A percentile compares a stretch with the other conserved stretches of the same genome.
Evolutionary conservation across 306 rosid species (phyloP).

Genomic region (Pyrus bretschneideri): DNA sequence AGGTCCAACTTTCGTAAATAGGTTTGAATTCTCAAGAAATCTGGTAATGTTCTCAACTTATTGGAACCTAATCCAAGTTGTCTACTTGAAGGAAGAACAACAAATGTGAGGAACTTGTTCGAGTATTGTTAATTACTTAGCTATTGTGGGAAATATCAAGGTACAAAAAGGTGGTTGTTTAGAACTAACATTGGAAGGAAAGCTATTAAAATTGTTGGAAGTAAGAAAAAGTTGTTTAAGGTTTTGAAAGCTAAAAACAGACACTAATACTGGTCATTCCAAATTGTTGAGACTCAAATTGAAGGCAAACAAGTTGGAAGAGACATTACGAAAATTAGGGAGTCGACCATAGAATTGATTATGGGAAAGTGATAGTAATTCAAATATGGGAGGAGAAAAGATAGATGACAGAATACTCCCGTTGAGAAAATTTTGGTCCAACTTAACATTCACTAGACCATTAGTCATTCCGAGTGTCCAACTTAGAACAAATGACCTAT

Average conservation of each 20-base stretch:
- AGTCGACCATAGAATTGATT: not conserved
- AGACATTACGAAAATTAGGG: not conserved
- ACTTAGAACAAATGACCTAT: not conserved
- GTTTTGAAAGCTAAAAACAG: constrained; percentile 6
- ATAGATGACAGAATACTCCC: constrained; percentile 2
- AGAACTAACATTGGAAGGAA: not conserved
- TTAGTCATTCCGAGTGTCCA: not conserved
- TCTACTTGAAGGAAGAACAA: not conserved
- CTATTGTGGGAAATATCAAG: too few species aligned
- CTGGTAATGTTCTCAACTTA: not conserved
- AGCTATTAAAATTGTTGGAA: not conserved
- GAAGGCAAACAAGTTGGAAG: constrained; percentile 14
- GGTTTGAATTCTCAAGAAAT: not conserved
- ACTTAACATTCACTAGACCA: not conserved
- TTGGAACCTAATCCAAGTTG: not conserved
- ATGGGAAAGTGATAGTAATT: too few species aligned
- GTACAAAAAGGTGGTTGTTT: not conserved
- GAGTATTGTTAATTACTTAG: too few species aligned
- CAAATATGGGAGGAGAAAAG: constrained; percentile 8
- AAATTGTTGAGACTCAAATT: constrained; percentile 35
- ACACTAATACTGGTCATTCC: constrained; percentile 25
- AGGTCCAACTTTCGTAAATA: constrained; percentile 1
- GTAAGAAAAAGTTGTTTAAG: not conserved
- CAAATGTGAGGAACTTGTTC: too few species aligned
- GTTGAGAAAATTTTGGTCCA: not conserved